phyloP scores from a whole-genome alignment of 352 stramenopile species.

The Globisporangium irregulare region DNA sequence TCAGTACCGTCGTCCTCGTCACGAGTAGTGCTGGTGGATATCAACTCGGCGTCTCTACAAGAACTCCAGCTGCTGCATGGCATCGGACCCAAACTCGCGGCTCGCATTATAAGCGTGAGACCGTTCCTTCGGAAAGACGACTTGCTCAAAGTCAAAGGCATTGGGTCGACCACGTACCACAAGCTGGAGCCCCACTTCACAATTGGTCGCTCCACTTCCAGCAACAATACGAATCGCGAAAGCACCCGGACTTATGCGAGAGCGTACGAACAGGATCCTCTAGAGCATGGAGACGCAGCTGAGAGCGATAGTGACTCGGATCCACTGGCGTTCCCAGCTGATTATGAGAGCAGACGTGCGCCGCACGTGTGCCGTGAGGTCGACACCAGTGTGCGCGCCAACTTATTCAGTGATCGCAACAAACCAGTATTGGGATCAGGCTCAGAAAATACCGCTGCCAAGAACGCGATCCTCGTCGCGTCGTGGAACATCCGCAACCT shows the following conservation, averaged over 20 bases:
- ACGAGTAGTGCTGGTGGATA: neutral
- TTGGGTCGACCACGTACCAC: slow-evolving; percentile 37
- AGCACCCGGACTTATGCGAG: neutral
- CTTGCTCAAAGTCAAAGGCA: slow-evolving; percentile 44
- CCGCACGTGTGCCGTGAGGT: slow-evolving; percentile 29
- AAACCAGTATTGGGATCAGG: neutral
- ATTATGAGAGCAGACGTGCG: neutral
- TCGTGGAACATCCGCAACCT: slow-evolving; percentile 81
- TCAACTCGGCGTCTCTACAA: slow-evolving; percentile 22
- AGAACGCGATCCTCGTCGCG: slow-evolving; percentile 37
- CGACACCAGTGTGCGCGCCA: slow-evolving; percentile 33
- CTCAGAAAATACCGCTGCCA: neutral
- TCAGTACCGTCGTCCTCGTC: neutral
- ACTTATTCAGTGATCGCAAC: slow-evolving; percentile 23
- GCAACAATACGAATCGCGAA: neutral
- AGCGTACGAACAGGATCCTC: neutral
- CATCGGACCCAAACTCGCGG: slow-evolving; percentile 34
- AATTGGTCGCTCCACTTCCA: neutral
- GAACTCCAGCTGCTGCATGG: slow-evolving; percentile 40
- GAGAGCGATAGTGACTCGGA: neutral
- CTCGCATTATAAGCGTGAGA: slow-evolving; percentile 40
- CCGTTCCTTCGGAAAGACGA: slow-evolving; percentile 52
- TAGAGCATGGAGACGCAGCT: neutral
- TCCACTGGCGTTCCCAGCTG: neutral
- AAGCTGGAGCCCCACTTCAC: slow-evolving; percentile 30